phyloP scores from a whole-genome alignment of 2,329 filamentous ascomycete species.

The Furcasterigmium sp. region DNA sequence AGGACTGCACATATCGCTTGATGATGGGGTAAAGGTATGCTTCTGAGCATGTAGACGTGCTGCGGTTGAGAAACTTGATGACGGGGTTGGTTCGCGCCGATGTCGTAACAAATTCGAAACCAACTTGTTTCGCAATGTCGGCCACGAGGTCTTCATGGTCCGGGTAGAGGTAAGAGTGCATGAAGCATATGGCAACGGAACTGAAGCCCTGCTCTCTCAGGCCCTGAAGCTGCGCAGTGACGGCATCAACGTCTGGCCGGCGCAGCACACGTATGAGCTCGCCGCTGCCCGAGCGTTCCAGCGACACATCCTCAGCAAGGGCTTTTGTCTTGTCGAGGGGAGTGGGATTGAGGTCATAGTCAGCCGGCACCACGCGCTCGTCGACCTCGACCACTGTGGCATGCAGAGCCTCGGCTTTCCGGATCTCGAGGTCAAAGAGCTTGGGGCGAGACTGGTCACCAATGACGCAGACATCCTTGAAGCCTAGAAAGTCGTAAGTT shows the following conservation, averaged over 20 bases:
- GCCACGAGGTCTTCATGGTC: conserved; percentile 44
- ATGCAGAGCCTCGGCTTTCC: conserved; percentile 63
- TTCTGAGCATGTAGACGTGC: conserved; percentile 64
- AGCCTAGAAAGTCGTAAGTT: no score
- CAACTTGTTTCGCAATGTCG: conserved; percentile 42
- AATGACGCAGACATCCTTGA: conserved; percentile 67
- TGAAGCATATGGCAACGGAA: conserved; percentile 53
- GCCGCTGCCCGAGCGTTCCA: conserved; percentile 59
- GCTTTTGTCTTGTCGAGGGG: conserved; percentile 39
- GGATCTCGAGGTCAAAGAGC: conserved; percentile 66
- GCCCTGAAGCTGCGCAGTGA: conserved; percentile 50
- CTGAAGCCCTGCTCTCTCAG: conserved; percentile 55
- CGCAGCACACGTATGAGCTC: conserved; percentile 60
- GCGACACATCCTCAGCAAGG: conserved; percentile 24
- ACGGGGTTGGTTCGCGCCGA: conserved; percentile 65
- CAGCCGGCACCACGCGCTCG: conserved; percentile 66
- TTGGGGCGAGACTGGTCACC: conserved; percentile 68
- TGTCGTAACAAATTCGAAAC: conserved; percentile 62
- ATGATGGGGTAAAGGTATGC: conserved; percentile 69
- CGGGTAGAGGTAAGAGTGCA: conserved; percentile 64
- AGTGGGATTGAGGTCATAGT: conserved; percentile 62
- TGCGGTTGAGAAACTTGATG: conserved; percentile 64
- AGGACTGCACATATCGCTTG: conserved; percentile 61
- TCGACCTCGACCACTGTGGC: conserved; percentile 64
- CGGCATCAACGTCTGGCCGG: conserved; percentile 42